Evolutionary conservation across 257 asterid species (phyloP), one percentile per base, ranked within the genome.

Genomic region (Gardenia jasminoides): DNA sequence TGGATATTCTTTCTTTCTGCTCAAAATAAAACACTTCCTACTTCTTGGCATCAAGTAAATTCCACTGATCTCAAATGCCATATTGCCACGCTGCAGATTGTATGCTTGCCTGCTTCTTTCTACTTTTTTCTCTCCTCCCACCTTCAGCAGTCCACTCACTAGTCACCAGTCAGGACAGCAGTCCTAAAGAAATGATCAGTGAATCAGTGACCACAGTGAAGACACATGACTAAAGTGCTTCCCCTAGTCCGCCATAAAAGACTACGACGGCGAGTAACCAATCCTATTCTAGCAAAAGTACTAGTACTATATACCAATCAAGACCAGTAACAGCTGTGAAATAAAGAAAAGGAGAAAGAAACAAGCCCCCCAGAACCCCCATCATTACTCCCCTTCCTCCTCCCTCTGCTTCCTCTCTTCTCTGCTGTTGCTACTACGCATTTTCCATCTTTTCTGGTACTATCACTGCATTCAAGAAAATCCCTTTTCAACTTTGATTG

Each of bases 131-230:
- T 47, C 41, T 50, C n/a, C n/a, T 19, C 30, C 56, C 75, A 4
- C 76, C 56, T 64, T 72, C 76, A 15, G 31, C 76, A 43, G 8
- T 72, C 54, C n/a, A n/a, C n/a, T n/a, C n/a, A n/a, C n/a, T n/a
- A n/a, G n/a, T n/a, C n/a, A n/a, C n/a, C n/a, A n/a, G n/a, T n/a
- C n/a, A 16, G 9, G 17, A 17, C 64, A 39, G 31, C 24, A 28
- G 8, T 5, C n/a, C 75, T 36, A 41, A 67, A 79, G 71, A 39
- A 13, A 50, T 13, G 17, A 4, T 50, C 58, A 16, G 19, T 30
- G 69, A 67, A 71, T 71, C 82, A 79, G 43, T 61, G 82, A 79
- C 70, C 82, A 33, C 67, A 71, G 78, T 79, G 73, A 79, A 39
- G 28, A 43, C 74, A 77, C 80, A 77, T 67, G 80, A 77, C 80